A percentile compares a stretch with the other conserved stretches of the same genome.
Conservation (phyloP, 2,329 filamentous ascomycete species). For the Sporothrix pseudoabietina region DNA sequence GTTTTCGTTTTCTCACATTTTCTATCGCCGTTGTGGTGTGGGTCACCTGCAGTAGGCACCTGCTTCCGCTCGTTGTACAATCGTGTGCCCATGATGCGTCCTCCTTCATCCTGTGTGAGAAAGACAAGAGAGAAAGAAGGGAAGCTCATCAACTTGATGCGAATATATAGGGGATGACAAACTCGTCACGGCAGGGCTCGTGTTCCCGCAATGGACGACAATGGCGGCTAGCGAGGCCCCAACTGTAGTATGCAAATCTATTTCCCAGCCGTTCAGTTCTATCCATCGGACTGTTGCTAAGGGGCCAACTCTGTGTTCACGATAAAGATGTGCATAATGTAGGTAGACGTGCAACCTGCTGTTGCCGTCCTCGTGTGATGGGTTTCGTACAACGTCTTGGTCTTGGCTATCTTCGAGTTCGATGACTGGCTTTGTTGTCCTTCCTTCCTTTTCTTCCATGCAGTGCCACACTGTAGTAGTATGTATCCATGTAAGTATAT, state of each 20-base stretch:
- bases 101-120: background rate
- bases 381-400: background rate
- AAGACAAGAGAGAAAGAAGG: background rate
- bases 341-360: background rate
- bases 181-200: background rate
- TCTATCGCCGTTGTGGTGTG: background rate
- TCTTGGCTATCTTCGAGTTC: background rate
- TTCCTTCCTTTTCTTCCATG: background rate
- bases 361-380: background rate
- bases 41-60: constrained; percentile 1
- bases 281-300: background rate
- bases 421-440: background rate
- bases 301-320: background rate
- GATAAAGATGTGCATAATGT: background rate
- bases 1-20: background rate
- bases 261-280: no score
- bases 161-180: background rate
- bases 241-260: no score
- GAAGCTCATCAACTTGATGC: background rate
- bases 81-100: background rate
- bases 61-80: constrained; percentile 4
- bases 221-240: background rate
- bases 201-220: background rate
- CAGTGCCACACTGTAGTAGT: background rate
- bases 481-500: background rate